Evolutionary conservation across 2,329 filamentous ascomycete genomes (phyloP).

Genomic region (Diaporthe nobilis): DNA sequence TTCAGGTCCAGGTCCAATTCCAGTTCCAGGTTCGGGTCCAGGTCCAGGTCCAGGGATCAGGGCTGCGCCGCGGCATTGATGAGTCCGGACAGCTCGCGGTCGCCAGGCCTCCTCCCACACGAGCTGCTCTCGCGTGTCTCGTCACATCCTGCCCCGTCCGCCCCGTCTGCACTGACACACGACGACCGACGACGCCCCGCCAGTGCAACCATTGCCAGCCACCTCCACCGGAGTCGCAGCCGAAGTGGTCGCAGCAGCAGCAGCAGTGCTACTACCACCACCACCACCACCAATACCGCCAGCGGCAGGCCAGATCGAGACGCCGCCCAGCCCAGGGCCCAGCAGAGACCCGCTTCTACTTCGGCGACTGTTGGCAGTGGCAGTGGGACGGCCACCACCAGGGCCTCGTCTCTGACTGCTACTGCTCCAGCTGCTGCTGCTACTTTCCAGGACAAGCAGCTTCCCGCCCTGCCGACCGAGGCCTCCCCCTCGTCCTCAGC

Average conservation of each 20-base stretch:
- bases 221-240: conserved; percentile 12
- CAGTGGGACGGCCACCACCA: neutral
- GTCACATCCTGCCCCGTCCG: conserved; percentile 27
- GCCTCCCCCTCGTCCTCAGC: conserved; percentile 3
- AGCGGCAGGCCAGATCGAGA: conserved; percentile 2
- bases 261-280: neutral
- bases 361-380: neutral
- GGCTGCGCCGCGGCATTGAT: conserved; percentile 25
- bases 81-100: conserved; percentile 21
- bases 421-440: neutral
- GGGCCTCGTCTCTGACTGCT: conserved; percentile 2
- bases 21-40: conserved; percentile 6
- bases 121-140: conserved; percentile 21
- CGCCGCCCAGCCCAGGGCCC: neutral
- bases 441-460: conserved; percentile 17
- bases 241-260: conserved; percentile 4
- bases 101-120: conserved; percentile 26
- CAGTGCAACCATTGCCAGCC: conserved; percentile 29
- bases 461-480: conserved; percentile 28
- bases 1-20: neutral
- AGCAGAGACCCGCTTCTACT: conserved; percentile 27
- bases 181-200: conserved; percentile 30
- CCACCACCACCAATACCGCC: neutral
- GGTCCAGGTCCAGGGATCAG: conserved; percentile 29
- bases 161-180: conserved; percentile 30